phyloP scores from a whole-genome alignment of 768 basidiomycete species.

The Trametopsis cervina region DNA sequence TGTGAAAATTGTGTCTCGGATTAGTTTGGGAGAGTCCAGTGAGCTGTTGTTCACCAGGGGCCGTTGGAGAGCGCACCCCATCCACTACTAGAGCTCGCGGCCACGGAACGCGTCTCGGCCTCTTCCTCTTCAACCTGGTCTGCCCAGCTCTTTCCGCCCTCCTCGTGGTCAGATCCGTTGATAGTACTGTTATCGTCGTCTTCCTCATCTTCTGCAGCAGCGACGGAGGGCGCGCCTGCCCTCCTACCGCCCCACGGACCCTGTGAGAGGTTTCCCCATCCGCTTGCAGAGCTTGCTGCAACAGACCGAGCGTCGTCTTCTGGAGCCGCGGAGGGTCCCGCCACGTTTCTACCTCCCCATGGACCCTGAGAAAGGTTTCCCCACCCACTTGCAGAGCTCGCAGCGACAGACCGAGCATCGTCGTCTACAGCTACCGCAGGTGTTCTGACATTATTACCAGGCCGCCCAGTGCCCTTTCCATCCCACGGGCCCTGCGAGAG shows the following conservation, averaged over 20 bases:
- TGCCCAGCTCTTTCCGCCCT: conserved; percentile 9
- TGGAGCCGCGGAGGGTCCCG: background rate
- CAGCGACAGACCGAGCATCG: background rate
- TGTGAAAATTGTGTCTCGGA: no score
- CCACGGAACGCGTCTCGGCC: background rate
- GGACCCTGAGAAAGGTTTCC: background rate
- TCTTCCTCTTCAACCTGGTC: conserved; percentile 10
- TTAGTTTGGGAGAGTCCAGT: no score
- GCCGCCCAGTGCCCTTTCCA: background rate
- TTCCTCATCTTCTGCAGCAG: background rate
- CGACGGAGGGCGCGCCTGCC: background rate
- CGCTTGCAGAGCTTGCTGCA: background rate
- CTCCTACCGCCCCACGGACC: background rate
- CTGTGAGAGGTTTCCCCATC: conserved; percentile 2
- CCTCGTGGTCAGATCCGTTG: background rate
- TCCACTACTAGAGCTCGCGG: conserved; percentile 4
- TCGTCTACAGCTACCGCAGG: background rate
- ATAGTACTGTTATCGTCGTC: conserved; percentile 2
- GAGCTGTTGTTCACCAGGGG: background rate
- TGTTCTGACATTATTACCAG: no score
- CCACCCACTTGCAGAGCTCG: background rate
- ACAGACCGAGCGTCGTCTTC: conserved; percentile 1
- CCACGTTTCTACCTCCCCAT: background rate
- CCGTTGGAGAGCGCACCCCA: conserved; percentile 6
- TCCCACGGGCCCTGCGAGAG: background rate